These are phyloP conservation scores for Lasiosphaeris hirsuta DNA, from an alignment of 495 filamentous ascomycete genomes.

Conservation along the genomic window DNA sequence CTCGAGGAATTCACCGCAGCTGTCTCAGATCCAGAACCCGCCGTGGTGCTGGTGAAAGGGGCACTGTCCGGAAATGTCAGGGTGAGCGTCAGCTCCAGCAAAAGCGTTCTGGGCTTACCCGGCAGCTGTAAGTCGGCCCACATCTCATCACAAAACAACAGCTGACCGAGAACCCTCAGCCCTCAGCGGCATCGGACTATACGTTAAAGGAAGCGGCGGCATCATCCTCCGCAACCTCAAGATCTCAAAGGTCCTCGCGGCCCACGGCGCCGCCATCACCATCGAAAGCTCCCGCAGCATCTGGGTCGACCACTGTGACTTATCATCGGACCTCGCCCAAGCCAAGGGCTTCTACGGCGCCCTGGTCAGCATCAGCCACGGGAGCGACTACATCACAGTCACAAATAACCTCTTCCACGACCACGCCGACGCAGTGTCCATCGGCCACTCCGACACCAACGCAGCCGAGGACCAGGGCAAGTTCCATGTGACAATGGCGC, in stretches of 20 bases:
- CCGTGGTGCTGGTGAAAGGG: conserved; percentile 47
- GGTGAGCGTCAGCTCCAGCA: conserved; percentile 48
- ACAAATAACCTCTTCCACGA: conserved; percentile 46
- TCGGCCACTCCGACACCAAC: conserved; percentile 54
- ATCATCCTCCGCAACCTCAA: conserved; percentile 57
- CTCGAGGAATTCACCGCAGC: conserved; percentile 45
- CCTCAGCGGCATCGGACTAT: conserved; percentile 34
- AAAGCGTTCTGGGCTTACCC: conserved; percentile 45
- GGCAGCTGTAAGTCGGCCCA: conserved; percentile 24
- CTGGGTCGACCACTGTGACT: conserved; percentile 63
- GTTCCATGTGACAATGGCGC: conserved; percentile 54
- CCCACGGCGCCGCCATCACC: conserved; percentile 37
- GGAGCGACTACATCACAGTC: conserved; percentile 43
- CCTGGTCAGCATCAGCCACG: conserved; percentile 56
- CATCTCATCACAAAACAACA: not conserved
- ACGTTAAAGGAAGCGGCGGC: conserved; percentile 36
- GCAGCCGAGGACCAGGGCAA: conserved; percentile 45
- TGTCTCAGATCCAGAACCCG: conserved; percentile 38
- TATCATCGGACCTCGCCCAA: conserved; percentile 38
- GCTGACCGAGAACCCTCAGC: conserved; percentile 10
- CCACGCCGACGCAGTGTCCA: conserved; percentile 54
- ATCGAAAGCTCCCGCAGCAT: conserved; percentile 48
- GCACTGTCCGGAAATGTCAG: conserved; percentile 43
- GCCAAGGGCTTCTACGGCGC: conserved; percentile 25
- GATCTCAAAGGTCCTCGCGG: conserved; percentile 50